Evolutionary conservation across 1,284 basidiomycete genomes (phyloP).

Genomic region (Serendipita sp.): DNA sequence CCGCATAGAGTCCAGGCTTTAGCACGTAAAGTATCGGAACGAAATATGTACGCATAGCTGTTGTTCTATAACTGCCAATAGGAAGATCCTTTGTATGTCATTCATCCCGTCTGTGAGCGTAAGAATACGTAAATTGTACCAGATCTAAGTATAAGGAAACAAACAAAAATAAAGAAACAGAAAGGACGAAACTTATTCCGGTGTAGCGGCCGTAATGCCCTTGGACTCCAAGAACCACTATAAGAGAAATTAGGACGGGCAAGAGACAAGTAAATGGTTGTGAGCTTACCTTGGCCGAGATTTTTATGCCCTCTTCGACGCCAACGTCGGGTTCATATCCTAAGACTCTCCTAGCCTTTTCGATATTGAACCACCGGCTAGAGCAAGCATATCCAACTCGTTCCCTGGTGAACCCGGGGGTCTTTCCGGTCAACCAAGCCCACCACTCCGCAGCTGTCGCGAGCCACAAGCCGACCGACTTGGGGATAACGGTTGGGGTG

Average conservation of each 20-base stretch:
- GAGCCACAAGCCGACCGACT: slow-evolving; percentile 50
- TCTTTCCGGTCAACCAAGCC: slow-evolving; percentile 62
- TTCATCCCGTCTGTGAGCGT: too few species aligned
- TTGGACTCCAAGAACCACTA: slow-evolving; percentile 5
- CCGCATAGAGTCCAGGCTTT: too few species aligned
- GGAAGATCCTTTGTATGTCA: too few species aligned
- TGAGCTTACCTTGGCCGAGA: slow-evolving; percentile 52
- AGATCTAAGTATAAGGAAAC: too few species aligned
- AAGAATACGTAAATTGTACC: too few species aligned
- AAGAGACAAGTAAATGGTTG: neutral
- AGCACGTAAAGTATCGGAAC: too few species aligned
- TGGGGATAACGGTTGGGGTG: slow-evolving; percentile 43
- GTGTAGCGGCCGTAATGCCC: neutral
- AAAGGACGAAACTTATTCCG: neutral
- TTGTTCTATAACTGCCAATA: too few species aligned
- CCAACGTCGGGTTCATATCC: slow-evolving; percentile 89
- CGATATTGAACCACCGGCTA: slow-evolving; percentile 84
- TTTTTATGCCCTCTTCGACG: slow-evolving; percentile 74
- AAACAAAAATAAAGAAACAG: too few species aligned
- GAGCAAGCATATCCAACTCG: slow-evolving; percentile 67
- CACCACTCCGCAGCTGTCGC: slow-evolving; percentile 64
- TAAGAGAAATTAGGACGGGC: neutral
- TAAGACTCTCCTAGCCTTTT: slow-evolving; percentile 82
- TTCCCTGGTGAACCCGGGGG: slow-evolving; percentile 82
- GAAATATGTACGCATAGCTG: too few species aligned